Evolutionary conservation across 2,329 filamentous ascomycete species (phyloP).

Genomic region (Cladosporium cucumerinum): DNA sequence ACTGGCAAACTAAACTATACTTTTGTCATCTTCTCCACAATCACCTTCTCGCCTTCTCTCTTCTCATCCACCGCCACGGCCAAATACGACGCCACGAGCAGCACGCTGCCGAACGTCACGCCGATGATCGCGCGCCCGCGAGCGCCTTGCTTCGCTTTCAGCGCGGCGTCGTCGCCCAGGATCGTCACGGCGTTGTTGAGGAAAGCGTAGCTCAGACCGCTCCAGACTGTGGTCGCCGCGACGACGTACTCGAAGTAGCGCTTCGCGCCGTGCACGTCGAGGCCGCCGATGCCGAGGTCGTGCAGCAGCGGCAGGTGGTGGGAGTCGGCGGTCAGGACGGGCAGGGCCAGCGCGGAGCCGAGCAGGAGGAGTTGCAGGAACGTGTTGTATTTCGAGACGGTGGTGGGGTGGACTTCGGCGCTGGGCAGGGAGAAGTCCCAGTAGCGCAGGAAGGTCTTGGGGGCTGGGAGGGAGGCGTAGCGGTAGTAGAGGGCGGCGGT

Average conservation of each 20-base stretch:
- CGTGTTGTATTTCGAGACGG: constrained; percentile 86
- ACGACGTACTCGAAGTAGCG: constrained; percentile 67
- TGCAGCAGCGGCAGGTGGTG: constrained; percentile 26
- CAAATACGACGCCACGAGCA: constrained; percentile 38
- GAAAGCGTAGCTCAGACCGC: constrained; percentile 86
- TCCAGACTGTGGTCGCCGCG: constrained; percentile 87
- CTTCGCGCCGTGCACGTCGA: constrained; percentile 36
- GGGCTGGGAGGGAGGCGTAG: constrained; percentile 87
- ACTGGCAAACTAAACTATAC: too few relatives aligned
- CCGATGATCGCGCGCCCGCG: constrained; percentile 48
- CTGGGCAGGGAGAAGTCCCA: constrained; percentile 96
- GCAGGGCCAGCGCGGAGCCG: constrained; percentile 76
- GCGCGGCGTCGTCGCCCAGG: constrained; percentile 50
- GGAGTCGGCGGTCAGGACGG: constrained; percentile 53
- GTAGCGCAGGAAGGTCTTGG: constrained; percentile 87
- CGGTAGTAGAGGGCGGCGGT: constrained; percentile 91
- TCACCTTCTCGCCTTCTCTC: constrained; percentile 2
- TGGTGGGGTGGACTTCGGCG: constrained; percentile 78
- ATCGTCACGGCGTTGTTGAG: constrained; percentile 92
- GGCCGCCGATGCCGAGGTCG: constrained; percentile 21
- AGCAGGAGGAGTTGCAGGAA: constrained; percentile 85
- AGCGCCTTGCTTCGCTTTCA: constrained; percentile 49
- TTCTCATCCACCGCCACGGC: constrained; percentile 17
- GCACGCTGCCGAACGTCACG: constrained; percentile 44
- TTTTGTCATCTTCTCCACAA: constrained; percentile 7